These are phyloP conservation scores for Prunus davidiana DNA, from an alignment of 306 rosid species.

Conservation along the genomic window DNA sequence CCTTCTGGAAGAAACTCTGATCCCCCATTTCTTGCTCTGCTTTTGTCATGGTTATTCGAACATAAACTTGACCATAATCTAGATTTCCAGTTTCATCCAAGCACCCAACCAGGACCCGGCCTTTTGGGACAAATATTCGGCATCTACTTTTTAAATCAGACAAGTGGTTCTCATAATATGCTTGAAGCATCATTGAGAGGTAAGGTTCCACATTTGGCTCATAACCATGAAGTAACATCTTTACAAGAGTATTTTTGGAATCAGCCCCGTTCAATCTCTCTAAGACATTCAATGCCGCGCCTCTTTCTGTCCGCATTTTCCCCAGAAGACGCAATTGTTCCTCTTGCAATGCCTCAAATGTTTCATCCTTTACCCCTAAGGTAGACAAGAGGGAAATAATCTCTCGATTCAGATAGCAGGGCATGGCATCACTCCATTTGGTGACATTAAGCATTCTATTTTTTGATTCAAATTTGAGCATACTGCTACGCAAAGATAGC, in stretches of 20 bases:
- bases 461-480: conserved; percentile 81
- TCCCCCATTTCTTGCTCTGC: conserved; percentile 46
- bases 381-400: conserved; percentile 73
- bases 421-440: conserved; percentile 78
- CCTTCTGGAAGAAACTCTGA: conserved; percentile 52
- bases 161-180: conserved; percentile 59
- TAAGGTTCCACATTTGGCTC: conserved; percentile 86
- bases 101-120: conserved; percentile 76
- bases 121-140: conserved; percentile 77
- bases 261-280: conserved; percentile 59
- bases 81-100: conserved; percentile 83
- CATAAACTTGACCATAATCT: conserved; percentile 81
- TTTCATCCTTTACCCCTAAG: conserved; percentile 74
- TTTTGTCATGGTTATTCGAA: conserved; percentile 56
- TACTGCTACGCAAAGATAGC: conserved; percentile 77
- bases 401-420: conserved; percentile 91
- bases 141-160: conserved; percentile 79
- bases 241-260: conserved; percentile 60
- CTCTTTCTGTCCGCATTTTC: conserved; percentile 59
- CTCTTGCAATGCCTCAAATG: conserved; percentile 65
- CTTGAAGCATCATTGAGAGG: conserved; percentile 84
- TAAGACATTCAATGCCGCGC: conserved; percentile 61
- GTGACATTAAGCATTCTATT: conserved; percentile 85
- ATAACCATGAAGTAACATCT: conserved; percentile 72
- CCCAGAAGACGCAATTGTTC: conserved; percentile 63